Evolutionary conservation across 345 rosid genomes (phyloP).

Genomic region (Lepidium aucheri): DNA sequence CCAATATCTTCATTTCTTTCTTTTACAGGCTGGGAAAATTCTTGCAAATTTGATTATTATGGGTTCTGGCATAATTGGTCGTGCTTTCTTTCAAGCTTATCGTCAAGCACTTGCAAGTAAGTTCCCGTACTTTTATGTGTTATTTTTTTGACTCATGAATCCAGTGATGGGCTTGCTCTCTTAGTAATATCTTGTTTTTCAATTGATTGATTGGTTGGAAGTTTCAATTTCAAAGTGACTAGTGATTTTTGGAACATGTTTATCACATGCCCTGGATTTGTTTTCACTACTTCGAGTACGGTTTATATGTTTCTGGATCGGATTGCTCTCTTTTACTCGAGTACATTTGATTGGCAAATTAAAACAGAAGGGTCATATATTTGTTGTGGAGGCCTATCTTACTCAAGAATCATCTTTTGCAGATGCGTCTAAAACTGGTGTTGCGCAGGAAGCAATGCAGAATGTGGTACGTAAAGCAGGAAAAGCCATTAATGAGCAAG

Average conservation of each 20-base stretch:
- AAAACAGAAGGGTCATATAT: background rate
- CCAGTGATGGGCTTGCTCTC: background rate
- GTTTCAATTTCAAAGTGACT: background rate
- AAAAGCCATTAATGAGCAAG: slow-evolving; percentile 68
- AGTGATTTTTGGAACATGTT: background rate
- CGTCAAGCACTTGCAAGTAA: slow-evolving; percentile 86
- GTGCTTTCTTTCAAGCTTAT: slow-evolving; percentile 85
- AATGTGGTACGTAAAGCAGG: slow-evolving; percentile 52
- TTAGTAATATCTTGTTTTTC: background rate
- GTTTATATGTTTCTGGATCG: background rate
- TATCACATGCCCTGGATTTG: background rate
- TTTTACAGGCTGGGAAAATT: slow-evolving; percentile 53
- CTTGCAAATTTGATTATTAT: slow-evolving; percentile 77
- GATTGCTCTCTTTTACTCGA: background rate
- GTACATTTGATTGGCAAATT: background rate
- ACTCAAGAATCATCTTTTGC: slow-evolving; percentile 7
- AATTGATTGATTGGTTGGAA: background rate
- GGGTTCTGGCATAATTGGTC: slow-evolving; percentile 68
- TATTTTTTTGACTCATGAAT: background rate
- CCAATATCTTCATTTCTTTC: background rate
- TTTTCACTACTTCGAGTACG: background rate
- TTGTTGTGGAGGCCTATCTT: background rate
- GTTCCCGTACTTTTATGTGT: slow-evolving; percentile 4
- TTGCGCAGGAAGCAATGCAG: slow-evolving; percentile 74
- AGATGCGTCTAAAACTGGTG: slow-evolving; percentile 84